Evolutionary conservation across 2,329 filamentous ascomycete genomes (phyloP), one percentile per base, ranked within the genome.

Genomic region (Fusarium multiceps): DNA sequence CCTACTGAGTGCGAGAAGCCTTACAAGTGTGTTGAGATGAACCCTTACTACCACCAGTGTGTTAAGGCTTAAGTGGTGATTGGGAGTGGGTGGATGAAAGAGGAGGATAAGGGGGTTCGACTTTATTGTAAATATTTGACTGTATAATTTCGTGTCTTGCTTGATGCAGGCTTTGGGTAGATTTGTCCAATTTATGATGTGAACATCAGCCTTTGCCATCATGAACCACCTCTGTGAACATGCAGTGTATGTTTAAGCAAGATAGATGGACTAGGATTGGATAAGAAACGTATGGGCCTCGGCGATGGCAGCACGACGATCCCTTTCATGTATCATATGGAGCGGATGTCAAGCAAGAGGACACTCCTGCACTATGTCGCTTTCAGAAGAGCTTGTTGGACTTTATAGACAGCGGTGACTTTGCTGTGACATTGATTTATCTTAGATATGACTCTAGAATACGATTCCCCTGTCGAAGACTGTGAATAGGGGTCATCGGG

Each of bases 11-110:
- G 72, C 13, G 72, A 74, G 67, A 56, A 56, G 49, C 57, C 69
- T 7, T 74, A 46, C 49, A 53, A 53, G 48, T 74, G 72, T 41
- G 41, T 65, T 6, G 53, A 54, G 55, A 48, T 59, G 23, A 74
- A 74, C 48, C 58, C 71, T 40, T 74, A 55, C 37, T 74, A 74
- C 58, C 66, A 50, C 30, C 72, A 74, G 64, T 74, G 72, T 14
- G 41, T 74, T 13, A 23, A 51, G 18, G 48, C 32, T 16, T 61
- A 68, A 43, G 13, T 37, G 40, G 7, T 23, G 6, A 37, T 41
- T 41, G 32, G 25, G 25, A 27, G 25, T 13, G 11, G 7, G 4
- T n/a, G n/a, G 48, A 45, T 25, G 6, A n/a, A 13, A 13, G 27
- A 11, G 5, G n/a, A 14, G n/a, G 20, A n/a, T 37, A 4, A 23